Base-by-base conservation (phyloP, 2,329 filamentous ascomycete genomes). In the Aspergillus vadensis region DNA sequence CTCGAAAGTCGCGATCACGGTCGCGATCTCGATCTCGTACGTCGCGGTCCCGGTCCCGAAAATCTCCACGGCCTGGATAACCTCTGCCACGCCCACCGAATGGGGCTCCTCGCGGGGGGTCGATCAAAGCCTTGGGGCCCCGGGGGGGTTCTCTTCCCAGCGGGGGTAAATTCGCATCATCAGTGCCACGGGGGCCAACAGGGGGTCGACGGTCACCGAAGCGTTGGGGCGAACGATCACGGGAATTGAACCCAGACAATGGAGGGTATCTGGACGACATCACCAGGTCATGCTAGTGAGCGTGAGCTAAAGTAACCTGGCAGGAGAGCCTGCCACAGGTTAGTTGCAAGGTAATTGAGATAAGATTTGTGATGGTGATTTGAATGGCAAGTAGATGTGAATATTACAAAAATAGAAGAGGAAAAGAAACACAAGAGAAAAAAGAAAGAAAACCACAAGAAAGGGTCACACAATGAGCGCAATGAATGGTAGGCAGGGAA, bases 51-150 rank as follows among this genome's bases (percentile, higher is more conserved):
- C 90, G 84, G 14, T 74, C 72, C 54, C 73, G 68, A 61, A 74
- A 74, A 43, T 74, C 73, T 51, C 70, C 70, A 47, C 72, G 70
- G 50, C 69, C 70, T 4, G 62, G 55, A 60, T 73, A 73, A n/a
- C 72, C 72, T 87, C 88, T 30, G 23, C 75, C 74, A 48, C 73
- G 72, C 55, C 76, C 74, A 62, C 72, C 70, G 60, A 76, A 75
- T 19, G 70, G 66, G 21, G 72, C 69, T 32, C 87, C 87, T 64
- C 83, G 85, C n/a, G 86, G 84, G 30, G 85, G 79, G 62, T 94
- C 91, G 61, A 90, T 84, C 59, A 92, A 80, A 4, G 90, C 91
- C 75, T 93, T 92, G 10, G 92, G 92, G 0, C 91, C 92, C 58
- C 92, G 85, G 3, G 92, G 92, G 2, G 91, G 88, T 64, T 96